Conservation (phyloP, 768 basidiomycete species). For the Lactifluus volemus region DNA sequence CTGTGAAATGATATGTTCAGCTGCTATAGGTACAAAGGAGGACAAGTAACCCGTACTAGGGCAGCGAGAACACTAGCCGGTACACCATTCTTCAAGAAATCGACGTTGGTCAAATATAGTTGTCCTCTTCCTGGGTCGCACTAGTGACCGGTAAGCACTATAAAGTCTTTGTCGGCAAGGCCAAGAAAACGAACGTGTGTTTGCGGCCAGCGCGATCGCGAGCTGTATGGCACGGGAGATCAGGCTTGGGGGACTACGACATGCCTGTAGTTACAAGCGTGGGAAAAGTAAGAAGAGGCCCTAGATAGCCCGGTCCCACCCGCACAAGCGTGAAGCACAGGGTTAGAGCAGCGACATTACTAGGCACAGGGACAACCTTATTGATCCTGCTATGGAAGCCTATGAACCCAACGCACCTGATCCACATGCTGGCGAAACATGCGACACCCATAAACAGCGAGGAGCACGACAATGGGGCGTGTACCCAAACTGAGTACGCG, state of each 20-base stretch:
- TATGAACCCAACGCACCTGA: constrained; percentile 44
- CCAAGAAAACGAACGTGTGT: constrained; percentile 47
- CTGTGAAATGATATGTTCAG: constrained; percentile 29
- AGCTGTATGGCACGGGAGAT: constrained; percentile 40
- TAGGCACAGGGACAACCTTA: constrained; percentile 24
- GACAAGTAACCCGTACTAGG: constrained; percentile 39
- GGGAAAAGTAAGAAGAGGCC: constrained; percentile 2
- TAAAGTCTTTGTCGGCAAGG: neutral
- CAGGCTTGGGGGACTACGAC: constrained; percentile 45
- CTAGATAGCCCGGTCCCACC: constrained; percentile 36
- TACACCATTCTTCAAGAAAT: constrained; percentile 91
- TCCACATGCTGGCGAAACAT: constrained; percentile 99
- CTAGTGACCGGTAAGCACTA: constrained; percentile 28
- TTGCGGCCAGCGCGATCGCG: constrained; percentile 95
- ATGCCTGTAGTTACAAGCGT: constrained; percentile 1
- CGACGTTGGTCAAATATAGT: constrained; percentile 72
- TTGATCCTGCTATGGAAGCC: neutral
- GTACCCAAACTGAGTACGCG: constrained; percentile 84
- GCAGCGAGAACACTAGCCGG: constrained; percentile 90
- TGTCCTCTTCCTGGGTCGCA: constrained; percentile 92
- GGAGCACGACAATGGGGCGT: constrained; percentile 73
- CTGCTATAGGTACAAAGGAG: constrained; percentile 3
- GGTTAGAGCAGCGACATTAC: constrained; percentile 96
- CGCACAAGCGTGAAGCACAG: constrained; percentile 94
- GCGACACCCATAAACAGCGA: constrained; percentile 95